phyloP scores from a whole-genome alignment of 1,139 yeast genomes.

The Pneumocystis sp. region DNA sequence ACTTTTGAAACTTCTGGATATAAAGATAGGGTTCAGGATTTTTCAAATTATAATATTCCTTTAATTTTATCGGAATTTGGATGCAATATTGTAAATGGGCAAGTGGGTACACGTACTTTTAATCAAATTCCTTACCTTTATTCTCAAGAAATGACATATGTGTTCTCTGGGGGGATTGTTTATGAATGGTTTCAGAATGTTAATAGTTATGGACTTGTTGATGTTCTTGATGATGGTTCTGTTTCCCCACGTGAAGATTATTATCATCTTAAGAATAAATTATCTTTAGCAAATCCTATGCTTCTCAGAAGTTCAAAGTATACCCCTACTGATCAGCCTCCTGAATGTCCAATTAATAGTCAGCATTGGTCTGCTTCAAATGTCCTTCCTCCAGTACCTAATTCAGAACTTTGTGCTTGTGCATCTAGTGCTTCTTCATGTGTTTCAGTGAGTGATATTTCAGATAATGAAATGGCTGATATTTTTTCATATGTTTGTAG shows the following conservation, averaged over 20 bases:
- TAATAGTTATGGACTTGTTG: conserved; percentile 74
- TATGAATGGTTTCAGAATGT: conserved; percentile 84
- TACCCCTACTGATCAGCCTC: conserved; percentile 24
- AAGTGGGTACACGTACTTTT: conserved; percentile 48
- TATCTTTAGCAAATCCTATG: conserved; percentile 30
- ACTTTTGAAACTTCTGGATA: conserved; percentile 75
- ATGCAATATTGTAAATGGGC: conserved; percentile 52
- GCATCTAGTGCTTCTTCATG: conserved; percentile 39
- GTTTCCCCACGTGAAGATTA: conserved; percentile 41
- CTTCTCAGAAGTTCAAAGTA: conserved; percentile 34
- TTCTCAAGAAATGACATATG: conserved; percentile 58
- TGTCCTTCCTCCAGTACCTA: conserved; percentile 41
- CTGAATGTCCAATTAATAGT: conserved; percentile 22
- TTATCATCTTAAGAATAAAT: conserved; percentile 38
- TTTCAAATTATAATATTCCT: conserved; percentile 54
- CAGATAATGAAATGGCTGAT: conserved; percentile 24
- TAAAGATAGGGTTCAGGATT: conserved; percentile 55
- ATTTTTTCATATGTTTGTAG: conserved; percentile 37
- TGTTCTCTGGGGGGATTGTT: conserved; percentile 83
- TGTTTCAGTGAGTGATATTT: conserved; percentile 26
- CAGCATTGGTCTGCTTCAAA: conserved; percentile 32
- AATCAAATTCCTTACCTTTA: conserved; percentile 63
- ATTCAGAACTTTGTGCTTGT: conserved; percentile 41
- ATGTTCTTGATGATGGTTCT: conserved; percentile 29
- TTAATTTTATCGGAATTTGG: conserved; percentile 87